Evolutionary conservation across 164 flowering plant genomes (phyloP).

Genomic region (Vitis riparia): DNA sequence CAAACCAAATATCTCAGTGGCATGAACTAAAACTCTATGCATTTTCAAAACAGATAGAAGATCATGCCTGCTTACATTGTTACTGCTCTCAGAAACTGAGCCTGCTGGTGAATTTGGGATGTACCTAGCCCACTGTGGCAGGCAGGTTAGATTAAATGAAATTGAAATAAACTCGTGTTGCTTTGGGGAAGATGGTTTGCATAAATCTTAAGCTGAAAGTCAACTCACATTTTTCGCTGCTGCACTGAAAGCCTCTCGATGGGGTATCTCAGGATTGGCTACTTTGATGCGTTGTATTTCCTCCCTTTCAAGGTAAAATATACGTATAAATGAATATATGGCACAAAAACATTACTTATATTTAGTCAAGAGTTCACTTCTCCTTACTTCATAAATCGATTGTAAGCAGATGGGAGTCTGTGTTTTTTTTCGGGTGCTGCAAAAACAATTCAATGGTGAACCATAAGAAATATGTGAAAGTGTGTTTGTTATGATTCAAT

Average conservation of each 20-base stretch:
- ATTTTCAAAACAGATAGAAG: neutral
- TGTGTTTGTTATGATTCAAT: neutral
- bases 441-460: neutral
- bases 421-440: slow-evolving; percentile 95
- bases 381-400: slow-evolving; percentile 88
- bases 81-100: slow-evolving; percentile 31
- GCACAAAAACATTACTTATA: neutral
- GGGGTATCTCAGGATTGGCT: slow-evolving; percentile 78
- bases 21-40: no score
- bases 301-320: slow-evolving; percentile 44
- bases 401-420: slow-evolving; percentile 94
- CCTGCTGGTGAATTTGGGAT: slow-evolving; percentile 47
- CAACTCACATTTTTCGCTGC: slow-evolving; percentile 80
- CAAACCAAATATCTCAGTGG: neutral
- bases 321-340: neutral
- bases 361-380: neutral
- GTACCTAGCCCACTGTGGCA: slow-evolving; percentile 73
- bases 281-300: slow-evolving; percentile 92
- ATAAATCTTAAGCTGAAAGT: neutral
- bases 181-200: neutral
- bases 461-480: neutral
- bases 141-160: neutral
- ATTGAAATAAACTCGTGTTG: neutral
- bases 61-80: slow-evolving; percentile 19
- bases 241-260: slow-evolving; percentile 87